A percentile compares a stretch with the other conserved stretches of the same genome.
phyloP scores from a whole-genome alignment of 345 rosid genomes.

The Eucalyptus polyanthemos region DNA sequence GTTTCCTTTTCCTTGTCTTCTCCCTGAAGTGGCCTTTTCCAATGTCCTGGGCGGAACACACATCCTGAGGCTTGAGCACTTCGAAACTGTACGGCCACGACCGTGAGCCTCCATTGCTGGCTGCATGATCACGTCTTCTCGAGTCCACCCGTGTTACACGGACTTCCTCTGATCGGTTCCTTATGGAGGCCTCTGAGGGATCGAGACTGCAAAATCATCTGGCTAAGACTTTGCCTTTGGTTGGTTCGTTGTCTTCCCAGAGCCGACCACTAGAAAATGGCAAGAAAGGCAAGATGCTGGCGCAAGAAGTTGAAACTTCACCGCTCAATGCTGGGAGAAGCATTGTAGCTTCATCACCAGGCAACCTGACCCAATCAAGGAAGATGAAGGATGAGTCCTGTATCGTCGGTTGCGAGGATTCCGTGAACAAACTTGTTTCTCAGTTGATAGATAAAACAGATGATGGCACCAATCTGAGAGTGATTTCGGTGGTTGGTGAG shows the following conservation, averaged over 20 bases:
- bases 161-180: too few relatives aligned
- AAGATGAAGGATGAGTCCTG: not conserved
- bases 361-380: not conserved
- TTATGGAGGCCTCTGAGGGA: too few relatives aligned
- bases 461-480: not conserved
- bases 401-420: not conserved
- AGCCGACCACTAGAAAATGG: not conserved
- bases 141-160: too few relatives aligned
- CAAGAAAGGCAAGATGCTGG: not conserved
- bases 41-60: too few relatives aligned
- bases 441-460: not conserved
- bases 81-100: too few relatives aligned
- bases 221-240: not conserved
- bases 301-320: not conserved
- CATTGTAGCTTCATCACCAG: not conserved
- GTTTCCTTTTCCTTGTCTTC: too few relatives aligned
- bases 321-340: not conserved
- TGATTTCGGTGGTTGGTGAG: not conserved
- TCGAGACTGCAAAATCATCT: too few relatives aligned
- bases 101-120: too few relatives aligned
- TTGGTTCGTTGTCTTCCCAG: not conserved
- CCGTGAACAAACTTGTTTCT: fast-evolving
- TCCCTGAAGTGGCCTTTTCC: too few relatives aligned
- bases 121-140: too few relatives aligned
- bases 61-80: too few relatives aligned